Conservation (phyloP, 805 yeast genomes). For the Scheffersomyces stipitis region DNA sequence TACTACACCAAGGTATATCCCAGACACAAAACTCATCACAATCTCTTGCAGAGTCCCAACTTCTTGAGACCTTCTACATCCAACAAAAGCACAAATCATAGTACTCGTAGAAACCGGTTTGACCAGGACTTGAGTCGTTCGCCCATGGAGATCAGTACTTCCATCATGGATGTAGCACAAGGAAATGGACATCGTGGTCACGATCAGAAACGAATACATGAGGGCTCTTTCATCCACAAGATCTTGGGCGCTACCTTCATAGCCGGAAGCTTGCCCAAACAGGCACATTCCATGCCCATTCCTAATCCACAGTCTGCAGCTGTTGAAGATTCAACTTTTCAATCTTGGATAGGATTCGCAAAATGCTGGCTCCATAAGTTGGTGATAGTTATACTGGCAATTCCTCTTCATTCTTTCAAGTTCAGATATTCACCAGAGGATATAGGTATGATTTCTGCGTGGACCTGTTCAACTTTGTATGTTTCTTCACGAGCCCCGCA, state of each 20-base stretch:
- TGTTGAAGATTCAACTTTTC: not conserved
- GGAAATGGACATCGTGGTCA: too few relatives aligned
- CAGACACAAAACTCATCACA: constrained; percentile 38
- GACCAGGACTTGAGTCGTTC: constrained; percentile 9
- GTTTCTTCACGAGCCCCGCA: constrained; percentile 37
- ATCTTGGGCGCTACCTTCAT: constrained; percentile 13
- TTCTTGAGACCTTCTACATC: constrained; percentile 25
- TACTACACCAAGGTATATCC: constrained; percentile 57
- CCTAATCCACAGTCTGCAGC: not conserved
- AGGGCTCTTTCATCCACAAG: constrained; percentile 11
- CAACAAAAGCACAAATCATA: constrained; percentile 5
- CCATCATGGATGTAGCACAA: constrained; percentile 1
- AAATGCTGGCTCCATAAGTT: not conserved
- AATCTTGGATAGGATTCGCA: not conserved
- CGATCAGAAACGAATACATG: not conserved
- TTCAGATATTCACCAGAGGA: constrained; percentile 3
- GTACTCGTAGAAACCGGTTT: constrained; percentile 21
- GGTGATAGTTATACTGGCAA: not conserved
- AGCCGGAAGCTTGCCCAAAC: constrained; percentile 11
- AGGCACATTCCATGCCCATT: constrained; percentile 1
- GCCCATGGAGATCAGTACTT: constrained; percentile 10
- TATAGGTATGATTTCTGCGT: constrained; percentile 31
- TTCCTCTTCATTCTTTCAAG: not conserved
- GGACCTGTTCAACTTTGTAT: constrained; percentile 33
- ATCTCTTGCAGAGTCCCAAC: constrained; percentile 37